Evolutionary conservation across 1,284 basidiomycete species (phyloP).

Genomic region (Ceratobasidium sp.): DNA sequence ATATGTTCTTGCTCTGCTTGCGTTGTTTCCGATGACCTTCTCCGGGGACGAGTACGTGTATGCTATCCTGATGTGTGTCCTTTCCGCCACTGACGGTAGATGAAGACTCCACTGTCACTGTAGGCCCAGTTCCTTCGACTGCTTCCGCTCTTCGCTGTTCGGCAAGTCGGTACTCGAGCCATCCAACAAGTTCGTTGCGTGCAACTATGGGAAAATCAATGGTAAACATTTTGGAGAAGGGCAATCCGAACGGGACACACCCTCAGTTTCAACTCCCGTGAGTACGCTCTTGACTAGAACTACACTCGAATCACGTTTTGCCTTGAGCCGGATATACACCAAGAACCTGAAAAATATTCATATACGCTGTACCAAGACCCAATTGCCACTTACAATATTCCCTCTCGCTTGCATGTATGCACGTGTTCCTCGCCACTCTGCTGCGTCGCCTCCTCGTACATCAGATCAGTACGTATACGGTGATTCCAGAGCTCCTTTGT

Average conservation of each 20-base stretch:
- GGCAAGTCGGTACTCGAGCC: constrained; percentile 77
- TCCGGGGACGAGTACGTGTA: constrained; percentile 72
- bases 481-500: constrained; percentile 82
- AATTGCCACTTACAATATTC: constrained; percentile 71
- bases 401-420: constrained; percentile 75
- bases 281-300: constrained; percentile 80
- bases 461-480: constrained; percentile 85
- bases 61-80: constrained; percentile 57
- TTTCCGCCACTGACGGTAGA: not conserved
- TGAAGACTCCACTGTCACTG: not conserved
- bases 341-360: constrained; percentile 62
- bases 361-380: not conserved
- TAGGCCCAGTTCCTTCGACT: constrained; percentile 58
- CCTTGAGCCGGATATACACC: constrained; percentile 66
- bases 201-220: constrained; percentile 58
- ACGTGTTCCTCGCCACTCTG: constrained; percentile 70
- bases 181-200: constrained; percentile 73
- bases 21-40: constrained; percentile 69
- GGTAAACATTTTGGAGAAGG: constrained; percentile 47
- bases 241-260: constrained; percentile 54
- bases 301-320: constrained; percentile 68
- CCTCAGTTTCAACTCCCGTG: constrained; percentile 75
- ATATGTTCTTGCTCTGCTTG: constrained; percentile 74
- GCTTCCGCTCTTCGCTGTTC: constrained; percentile 66
- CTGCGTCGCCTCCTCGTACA: constrained; percentile 78